Evolutionary conservation across 306 rosid species (phyloP).

Genomic region (Cicer bijugum): DNA sequence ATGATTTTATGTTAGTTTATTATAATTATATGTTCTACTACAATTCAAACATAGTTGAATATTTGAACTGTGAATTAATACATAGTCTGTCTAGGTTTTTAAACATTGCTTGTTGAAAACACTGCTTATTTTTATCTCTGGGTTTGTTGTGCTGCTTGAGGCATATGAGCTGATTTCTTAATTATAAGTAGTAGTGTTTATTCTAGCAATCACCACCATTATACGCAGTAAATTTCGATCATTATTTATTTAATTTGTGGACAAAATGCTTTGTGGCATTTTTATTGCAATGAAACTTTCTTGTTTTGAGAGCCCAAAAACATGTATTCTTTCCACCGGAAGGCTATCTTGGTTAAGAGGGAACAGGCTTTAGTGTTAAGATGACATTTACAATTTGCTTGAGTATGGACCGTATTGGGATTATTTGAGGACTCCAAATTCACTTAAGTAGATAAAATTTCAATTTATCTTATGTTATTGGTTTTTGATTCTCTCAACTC

Average conservation of each 20-base stretch:
- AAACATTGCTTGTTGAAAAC: background rate
- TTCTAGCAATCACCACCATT: slow-evolving; percentile 6
- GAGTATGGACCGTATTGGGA: slow-evolving; percentile 15
- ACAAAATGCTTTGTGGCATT: background rate
- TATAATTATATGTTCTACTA: no score
- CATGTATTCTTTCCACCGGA: slow-evolving; percentile 12
- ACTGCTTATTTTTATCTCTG: background rate
- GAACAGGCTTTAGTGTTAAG: background rate
- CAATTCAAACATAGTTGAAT: no score
- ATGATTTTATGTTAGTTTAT: background rate
- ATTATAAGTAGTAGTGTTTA: background rate
- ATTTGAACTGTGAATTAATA: background rate
- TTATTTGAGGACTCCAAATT: slow-evolving; percentile 11
- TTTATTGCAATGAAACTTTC: slow-evolving; percentile 1
- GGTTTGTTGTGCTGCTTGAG: background rate
- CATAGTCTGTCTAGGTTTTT: background rate
- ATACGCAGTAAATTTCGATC: background rate
- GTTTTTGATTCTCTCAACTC: slow-evolving; percentile 15
- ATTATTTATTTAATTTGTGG: background rate
- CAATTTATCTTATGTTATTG: background rate
- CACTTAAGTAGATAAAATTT: slow-evolving; percentile 22
- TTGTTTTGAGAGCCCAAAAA: slow-evolving; percentile 13
- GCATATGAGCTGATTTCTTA: slow-evolving; percentile 20
- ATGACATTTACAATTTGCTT: background rate
- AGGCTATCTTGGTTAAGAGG: slow-evolving; percentile 6